Evolutionary conservation across 805 yeast genomes (phyloP).

Genomic region (Suhomyces kilbournensis): DNA sequence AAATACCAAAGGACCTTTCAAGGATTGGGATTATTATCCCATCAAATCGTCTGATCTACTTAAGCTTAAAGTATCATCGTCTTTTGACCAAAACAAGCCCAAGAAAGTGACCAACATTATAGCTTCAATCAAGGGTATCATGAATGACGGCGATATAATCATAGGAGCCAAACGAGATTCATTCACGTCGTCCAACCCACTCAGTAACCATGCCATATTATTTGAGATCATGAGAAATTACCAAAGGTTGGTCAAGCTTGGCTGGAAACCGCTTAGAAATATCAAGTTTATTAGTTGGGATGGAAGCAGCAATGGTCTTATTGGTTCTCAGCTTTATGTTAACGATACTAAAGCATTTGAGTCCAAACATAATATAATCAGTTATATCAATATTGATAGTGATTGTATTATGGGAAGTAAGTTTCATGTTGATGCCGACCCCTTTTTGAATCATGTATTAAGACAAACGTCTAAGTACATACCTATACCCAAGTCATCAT

Average conservation of each 20-base stretch:
- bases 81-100: constrained; percentile 10
- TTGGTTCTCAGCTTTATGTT: constrained; percentile 27
- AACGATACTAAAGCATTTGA: constrained; percentile 20
- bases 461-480: constrained; percentile 25
- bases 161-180: constrained; percentile 42
- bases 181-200: constrained; percentile 34
- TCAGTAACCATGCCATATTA: constrained; percentile 38
- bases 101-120: constrained; percentile 29
- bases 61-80: constrained; percentile 12
- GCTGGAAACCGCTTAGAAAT: constrained; percentile 43
- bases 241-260: constrained; percentile 26
- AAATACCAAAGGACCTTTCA: constrained; percentile 8
- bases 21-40: constrained; percentile 27
- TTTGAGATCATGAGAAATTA: constrained; percentile 38
- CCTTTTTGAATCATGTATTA: constrained; percentile 33
- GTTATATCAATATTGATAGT: constrained; percentile 38
- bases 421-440: constrained; percentile 33
- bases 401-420: constrained; percentile 38
- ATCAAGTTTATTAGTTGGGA: constrained; percentile 43
- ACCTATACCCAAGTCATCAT: constrained; percentile 28
- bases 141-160: constrained; percentile 38
- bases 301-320: constrained; percentile 30
- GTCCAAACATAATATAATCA: constrained; percentile 23
- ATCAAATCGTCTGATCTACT: constrained; percentile 31
- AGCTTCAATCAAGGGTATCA: constrained; percentile 33